Evolutionary conservation across 352 stramenopile species (phyloP).

Genomic region (Pythium plurisporium): DNA sequence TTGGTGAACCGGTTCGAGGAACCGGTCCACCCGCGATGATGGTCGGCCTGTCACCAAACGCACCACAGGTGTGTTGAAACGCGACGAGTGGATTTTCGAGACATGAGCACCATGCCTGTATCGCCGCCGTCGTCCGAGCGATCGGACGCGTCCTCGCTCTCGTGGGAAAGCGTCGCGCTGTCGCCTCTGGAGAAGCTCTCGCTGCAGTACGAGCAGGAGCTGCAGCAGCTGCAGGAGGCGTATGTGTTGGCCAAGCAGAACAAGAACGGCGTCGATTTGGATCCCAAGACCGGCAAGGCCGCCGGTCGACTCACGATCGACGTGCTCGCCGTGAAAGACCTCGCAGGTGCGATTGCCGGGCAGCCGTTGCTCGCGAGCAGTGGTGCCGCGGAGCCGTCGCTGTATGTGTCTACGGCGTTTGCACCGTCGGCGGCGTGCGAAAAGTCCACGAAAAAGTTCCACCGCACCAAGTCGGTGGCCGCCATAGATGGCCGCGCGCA

Average conservation of each 20-base stretch:
- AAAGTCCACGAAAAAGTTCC: conserved; percentile 64
- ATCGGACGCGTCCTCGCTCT: conserved; percentile 45
- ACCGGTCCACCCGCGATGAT: background rate
- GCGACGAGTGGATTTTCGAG: conserved; percentile 6
- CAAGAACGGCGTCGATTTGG: conserved; percentile 72
- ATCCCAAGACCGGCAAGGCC: conserved; percentile 50
- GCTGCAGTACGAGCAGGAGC: conserved; percentile 63
- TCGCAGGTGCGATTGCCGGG: conserved; percentile 28
- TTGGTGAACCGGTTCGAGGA: conserved; percentile 1
- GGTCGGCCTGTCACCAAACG: background rate
- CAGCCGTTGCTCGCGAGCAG: conserved; percentile 27
- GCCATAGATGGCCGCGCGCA: conserved; percentile 21
- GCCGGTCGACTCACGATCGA: conserved; percentile 45
- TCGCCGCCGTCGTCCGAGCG: conserved; percentile 25
- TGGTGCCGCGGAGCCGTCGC: conserved; percentile 14
- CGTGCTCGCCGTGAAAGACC: conserved; percentile 40
- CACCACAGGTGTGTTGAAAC: conserved; percentile 18
- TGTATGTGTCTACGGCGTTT: conserved; percentile 62
- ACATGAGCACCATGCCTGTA: conserved; percentile 26
- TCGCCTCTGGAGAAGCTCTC: conserved; percentile 68
- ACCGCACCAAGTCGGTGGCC: conserved; percentile 34
- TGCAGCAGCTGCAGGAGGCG: conserved; percentile 49
- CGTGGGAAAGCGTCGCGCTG: conserved; percentile 76
- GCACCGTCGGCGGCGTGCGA: conserved; percentile 59
- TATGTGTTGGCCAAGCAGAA: conserved; percentile 47